Percentiles rank a stretch among this genome's conserved stretches.
These are phyloP conservation scores for Corrigiola litoralis DNA, from an alignment of 179 eudicot species.

Conservation along the genomic window DNA sequence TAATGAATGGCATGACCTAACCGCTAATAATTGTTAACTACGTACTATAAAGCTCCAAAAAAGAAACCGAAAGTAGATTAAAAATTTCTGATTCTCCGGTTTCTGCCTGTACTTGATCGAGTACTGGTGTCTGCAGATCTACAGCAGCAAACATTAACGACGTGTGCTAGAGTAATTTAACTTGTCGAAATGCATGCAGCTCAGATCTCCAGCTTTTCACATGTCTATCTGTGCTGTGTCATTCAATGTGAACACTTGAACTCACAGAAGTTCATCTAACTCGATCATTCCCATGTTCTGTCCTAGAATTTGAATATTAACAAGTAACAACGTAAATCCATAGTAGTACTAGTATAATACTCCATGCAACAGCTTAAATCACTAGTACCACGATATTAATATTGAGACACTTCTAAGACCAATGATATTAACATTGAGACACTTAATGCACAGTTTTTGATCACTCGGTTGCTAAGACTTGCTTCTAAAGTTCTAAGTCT, in stretches of 20 bases:
- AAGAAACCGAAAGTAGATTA: not conserved
- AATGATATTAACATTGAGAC: too few species aligned
- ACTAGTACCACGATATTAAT: too few species aligned
- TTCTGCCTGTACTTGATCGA: conserved; percentile 8
- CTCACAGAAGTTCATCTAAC: not conserved
- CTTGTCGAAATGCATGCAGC: not conserved
- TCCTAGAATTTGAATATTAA: too few species aligned
- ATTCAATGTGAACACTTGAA: conserved; percentile 10
- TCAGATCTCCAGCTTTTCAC: conserved; percentile 5
- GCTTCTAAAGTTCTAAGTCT: not conserved
- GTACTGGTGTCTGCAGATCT: conserved; percentile 14
- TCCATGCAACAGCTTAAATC: too few species aligned
- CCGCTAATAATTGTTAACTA: not conserved
- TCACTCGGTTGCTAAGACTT: too few species aligned
- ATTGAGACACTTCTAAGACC: too few species aligned
- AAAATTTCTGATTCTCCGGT: not conserved
- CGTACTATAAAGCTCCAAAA: not conserved
- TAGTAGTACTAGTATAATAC: too few species aligned
- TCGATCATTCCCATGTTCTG: not conserved
- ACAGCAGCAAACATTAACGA: conserved; percentile 1
- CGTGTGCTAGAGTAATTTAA: not conserved
- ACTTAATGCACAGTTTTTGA: not conserved
- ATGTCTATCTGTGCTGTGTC: conserved; percentile 1
- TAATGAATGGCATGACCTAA: conserved; percentile 1
- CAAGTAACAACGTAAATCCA: too few species aligned